Base-by-base conservation (phyloP, 345 rosid species). In the Eucalyptus camaldulensis region DNA sequence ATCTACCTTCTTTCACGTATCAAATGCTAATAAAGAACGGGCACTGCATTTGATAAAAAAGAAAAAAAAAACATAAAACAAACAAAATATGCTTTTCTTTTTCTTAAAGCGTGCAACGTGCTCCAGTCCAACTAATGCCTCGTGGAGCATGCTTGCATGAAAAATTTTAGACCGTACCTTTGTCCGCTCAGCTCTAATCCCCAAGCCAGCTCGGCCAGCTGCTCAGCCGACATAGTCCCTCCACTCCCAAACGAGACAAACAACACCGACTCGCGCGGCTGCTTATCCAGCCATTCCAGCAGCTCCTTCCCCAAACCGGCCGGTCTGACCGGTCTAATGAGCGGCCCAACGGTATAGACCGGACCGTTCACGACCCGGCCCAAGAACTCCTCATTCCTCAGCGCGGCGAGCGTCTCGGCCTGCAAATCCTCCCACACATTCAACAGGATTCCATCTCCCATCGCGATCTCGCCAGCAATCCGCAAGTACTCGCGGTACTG, bases 241-340 rank as follows among this genome's bases (percentile, higher is more conserved):
- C 98, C 96, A 50, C 97, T 96, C 19, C 99, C 98, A 58, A 96
- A 93, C 16, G 95, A 95, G 45, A 96, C 94, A 44, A 89, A 95
- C 81, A 96, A 25, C 25, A 95, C 98, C 13, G 97, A 96, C 51
- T 88, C 91, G 2, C 60, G 58, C 3, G 90, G 92, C 85, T 96
- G 96, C 85, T 86, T 88, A 67, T 92, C 95, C 50, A 96, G 86
- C 98, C 99, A 96, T n/a, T 91, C 89, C 8, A 89, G 86, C 49
- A 90, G 27, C 25, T 81, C 50, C 40, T 47, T 47, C 4, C 56
- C 43, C 8, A 88, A 72, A 44, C 13, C 87, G 1, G 58, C 10
- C 10, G 67, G 88, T 88, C 22, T 88, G 29, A 6, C 69, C 3
- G 58, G 56, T 65, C 95, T 86, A 6, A 87, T 81, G 8, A 92